phyloP scores from a whole-genome alignment of 2,329 filamentous ascomycete genomes.

The Spiromastix sp. region DNA sequence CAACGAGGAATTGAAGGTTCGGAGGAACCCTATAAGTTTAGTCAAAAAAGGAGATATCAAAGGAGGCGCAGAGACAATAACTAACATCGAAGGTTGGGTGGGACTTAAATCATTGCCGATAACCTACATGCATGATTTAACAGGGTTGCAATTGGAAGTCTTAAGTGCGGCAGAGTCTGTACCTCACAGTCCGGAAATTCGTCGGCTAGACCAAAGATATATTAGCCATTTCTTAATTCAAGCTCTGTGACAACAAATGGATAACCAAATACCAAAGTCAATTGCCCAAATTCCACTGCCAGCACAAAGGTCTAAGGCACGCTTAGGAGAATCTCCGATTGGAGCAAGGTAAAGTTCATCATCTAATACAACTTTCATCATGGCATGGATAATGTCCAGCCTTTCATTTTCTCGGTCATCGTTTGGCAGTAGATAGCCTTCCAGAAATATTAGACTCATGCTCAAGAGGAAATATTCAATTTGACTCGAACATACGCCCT shows the following conservation, averaged over 20 bases:
- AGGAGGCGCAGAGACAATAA: slow-evolving; percentile 27
- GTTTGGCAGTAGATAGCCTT: slow-evolving; percentile 11
- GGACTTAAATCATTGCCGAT: slow-evolving; percentile 10
- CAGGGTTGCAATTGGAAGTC: background rate
- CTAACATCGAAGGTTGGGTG: slow-evolving; percentile 14
- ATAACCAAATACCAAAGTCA: slow-evolving; percentile 6
- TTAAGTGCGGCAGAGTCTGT: background rate
- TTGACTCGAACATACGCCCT: slow-evolving; percentile 5
- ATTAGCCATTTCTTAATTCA: background rate
- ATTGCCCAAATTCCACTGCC: slow-evolving; percentile 11
- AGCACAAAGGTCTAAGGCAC: slow-evolving; percentile 10
- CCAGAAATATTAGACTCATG: background rate
- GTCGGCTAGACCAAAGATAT: slow-evolving; percentile 3
- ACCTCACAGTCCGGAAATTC: slow-evolving; percentile 6
- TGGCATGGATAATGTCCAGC: slow-evolving; percentile 11
- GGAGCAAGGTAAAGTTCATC: slow-evolving; percentile 8
- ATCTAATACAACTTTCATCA: slow-evolving; percentile 7
- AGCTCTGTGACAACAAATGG: background rate
- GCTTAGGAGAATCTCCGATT: slow-evolving; percentile 4
- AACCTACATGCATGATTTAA: slow-evolving; percentile 3
- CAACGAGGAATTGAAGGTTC: slow-evolving; percentile 24
- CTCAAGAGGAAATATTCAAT: background rate
- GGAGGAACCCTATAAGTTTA: slow-evolving; percentile 20
- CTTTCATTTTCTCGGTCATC: slow-evolving; percentile 9
- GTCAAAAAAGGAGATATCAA: background rate